Conservation (phyloP, 768 basidiomycete genomes). For the Boletellus emodensis region DNA sequence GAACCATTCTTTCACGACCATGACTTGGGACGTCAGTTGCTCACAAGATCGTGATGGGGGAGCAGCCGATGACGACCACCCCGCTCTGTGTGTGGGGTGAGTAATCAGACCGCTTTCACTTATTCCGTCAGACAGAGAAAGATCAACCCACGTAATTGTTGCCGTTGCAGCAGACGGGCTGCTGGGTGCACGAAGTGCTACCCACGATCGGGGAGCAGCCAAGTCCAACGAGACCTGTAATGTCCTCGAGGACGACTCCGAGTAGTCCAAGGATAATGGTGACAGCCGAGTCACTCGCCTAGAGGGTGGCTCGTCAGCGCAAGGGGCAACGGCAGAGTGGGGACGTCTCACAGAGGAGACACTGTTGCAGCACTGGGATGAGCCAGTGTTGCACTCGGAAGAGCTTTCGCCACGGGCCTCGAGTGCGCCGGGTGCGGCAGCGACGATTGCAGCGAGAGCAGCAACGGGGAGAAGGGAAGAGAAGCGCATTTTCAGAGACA, state of each 20-base stretch:
- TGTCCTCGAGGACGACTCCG: no score
- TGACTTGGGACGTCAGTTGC: neutral
- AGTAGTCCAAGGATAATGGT: no score
- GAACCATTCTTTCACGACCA: neutral
- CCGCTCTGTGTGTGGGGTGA: constrained; percentile 4
- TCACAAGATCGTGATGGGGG: constrained; percentile 3
- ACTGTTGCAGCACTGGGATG: constrained; percentile 6
- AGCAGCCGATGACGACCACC: constrained; percentile 12
- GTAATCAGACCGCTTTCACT: neutral
- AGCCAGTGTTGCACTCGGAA: constrained; percentile 12
- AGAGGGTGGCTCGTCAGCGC: neutral
- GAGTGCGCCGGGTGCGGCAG: neutral
- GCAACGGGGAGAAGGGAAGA: constrained; percentile 6
- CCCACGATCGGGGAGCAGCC: no score
- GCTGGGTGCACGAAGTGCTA: no score
- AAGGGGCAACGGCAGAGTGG: no score
- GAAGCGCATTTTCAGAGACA: neutral
- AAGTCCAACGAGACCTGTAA: no score
- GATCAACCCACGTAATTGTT: no score
- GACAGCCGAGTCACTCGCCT: neutral
- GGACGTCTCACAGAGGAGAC: neutral
- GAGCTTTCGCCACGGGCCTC: neutral
- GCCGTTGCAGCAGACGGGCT: no score
- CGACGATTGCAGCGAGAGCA: constrained; percentile 5
- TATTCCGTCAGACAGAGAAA: neutral